These are phyloP conservation scores for Platismatia glauca DNA, from an alignment of 495 filamentous ascomycete genomes.

Conservation along the genomic window DNA sequence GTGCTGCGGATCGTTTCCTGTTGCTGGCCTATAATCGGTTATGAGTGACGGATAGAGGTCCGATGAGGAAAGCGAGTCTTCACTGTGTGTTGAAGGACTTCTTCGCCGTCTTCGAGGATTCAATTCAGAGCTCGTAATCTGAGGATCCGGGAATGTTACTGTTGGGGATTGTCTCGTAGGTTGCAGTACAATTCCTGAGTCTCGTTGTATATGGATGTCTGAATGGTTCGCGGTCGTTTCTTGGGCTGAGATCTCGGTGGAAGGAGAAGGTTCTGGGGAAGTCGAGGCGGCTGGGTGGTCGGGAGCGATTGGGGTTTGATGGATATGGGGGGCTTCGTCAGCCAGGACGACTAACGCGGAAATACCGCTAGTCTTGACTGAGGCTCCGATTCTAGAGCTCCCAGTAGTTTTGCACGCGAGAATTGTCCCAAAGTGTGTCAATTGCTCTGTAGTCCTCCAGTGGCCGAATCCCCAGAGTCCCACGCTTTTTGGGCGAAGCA, in stretches of 20 bases:
- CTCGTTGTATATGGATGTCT: not conserved
- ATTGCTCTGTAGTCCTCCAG: not conserved
- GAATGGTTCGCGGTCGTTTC: slow-evolving; percentile 18
- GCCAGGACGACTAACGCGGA: slow-evolving; percentile 54
- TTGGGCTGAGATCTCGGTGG: slow-evolving; percentile 24
- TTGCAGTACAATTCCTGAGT: not conserved
- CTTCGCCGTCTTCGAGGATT: slow-evolving; percentile 22
- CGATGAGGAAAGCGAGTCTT: not conserved
- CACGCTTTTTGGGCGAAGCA: not conserved
- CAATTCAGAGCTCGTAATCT: not conserved
- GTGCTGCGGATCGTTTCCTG: slow-evolving; percentile 3
- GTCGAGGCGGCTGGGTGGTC: slow-evolving; percentile 45
- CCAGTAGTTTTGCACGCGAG: slow-evolving; percentile 11
- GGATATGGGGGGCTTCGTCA: slow-evolving; percentile 42
- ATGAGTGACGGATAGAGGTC: slow-evolving; percentile 1
- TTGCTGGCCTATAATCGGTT: not conserved
- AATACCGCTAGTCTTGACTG: slow-evolving; percentile 42
- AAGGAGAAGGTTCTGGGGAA: slow-evolving; percentile 31
- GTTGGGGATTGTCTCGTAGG: slow-evolving; percentile 1
- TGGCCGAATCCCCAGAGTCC: not conserved
- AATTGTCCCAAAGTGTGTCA: not conserved
- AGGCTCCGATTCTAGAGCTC: slow-evolving; percentile 20
- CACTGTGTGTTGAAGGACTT: slow-evolving; percentile 19
- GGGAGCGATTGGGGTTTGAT: slow-evolving; percentile 47
- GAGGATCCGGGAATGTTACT: not conserved